Conservation (phyloP, 1,284 basidiomycete species). For the Trametes hirsuta region DNA sequence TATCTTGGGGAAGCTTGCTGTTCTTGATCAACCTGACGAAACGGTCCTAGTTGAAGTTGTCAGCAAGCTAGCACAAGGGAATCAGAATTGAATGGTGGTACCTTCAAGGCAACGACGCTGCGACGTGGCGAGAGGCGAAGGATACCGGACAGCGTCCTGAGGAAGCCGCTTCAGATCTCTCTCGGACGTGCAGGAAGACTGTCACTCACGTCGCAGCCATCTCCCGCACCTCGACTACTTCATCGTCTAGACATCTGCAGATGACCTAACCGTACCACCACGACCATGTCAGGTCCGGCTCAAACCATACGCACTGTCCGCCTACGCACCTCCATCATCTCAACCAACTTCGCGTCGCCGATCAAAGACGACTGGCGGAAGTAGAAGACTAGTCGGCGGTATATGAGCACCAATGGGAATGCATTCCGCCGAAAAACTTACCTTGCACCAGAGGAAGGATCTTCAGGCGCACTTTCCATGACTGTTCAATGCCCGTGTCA, state of each 20-base stretch:
- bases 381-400: constrained; percentile 61
- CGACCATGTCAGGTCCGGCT: too few species aligned
- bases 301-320: too few species aligned
- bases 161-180: not conserved
- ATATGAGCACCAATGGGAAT: not conserved
- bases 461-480: constrained; percentile 73
- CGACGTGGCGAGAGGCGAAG: constrained; percentile 79
- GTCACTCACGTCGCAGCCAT: constrained; percentile 70
- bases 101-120: constrained; percentile 73
- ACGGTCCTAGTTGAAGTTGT: constrained; percentile 49
- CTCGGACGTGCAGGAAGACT: not conserved
- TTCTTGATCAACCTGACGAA: constrained; percentile 69
- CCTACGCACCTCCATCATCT: constrained; percentile 62
- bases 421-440: constrained; percentile 24
- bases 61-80: not conserved
- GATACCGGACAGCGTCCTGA: constrained; percentile 78
- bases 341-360: constrained; percentile 61
- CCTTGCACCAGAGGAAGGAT: constrained; percentile 80
- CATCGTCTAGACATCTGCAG: constrained; percentile 73
- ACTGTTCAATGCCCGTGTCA: constrained; percentile 42
- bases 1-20: constrained; percentile 56
- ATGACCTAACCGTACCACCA: constrained; percentile 48
- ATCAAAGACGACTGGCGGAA: constrained; percentile 73
- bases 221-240: constrained; percentile 75
- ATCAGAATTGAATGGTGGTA: constrained; percentile 23